Evolutionary conservation across 2,329 filamentous ascomycete species (phyloP), one percentile per base, ranked within the genome.

Genomic region (Paraphaeosphaeria minitans): DNA sequence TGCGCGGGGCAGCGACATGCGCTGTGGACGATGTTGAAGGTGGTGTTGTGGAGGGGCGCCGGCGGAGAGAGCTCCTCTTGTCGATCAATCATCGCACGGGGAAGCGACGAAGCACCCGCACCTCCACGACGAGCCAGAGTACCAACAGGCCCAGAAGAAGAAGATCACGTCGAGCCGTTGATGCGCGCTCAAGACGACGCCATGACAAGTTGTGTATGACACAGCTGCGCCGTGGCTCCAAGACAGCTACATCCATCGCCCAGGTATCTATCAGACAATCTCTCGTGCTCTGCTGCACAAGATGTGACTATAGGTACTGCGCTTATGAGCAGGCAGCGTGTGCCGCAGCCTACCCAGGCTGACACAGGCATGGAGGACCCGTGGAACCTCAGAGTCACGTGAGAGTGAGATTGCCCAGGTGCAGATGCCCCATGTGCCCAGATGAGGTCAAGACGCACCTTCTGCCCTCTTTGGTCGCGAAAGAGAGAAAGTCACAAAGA

Each of bases 51-150:
- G 49, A 43, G 39, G 35, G 16, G 29, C 29, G 29, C 29, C 13
- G 37, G 33, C 33, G 41, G 52, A 5, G 29, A 31, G 29, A 31
- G 29, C 29, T 31, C 7, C 29, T 31, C 29, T 31, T 57, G 65
- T 63, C 58, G 63, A 67, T 67, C 61, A 63, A 31, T 31, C 29
- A 31, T 31, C 41, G 58, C 58, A 37, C 55, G 49, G 53, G 53
- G 58, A 57, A 59, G 60, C 59, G 61, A 57, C 49, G 52, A 46
- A 53, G 42, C 37, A 42, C 31, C 21, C 33, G 21, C 22, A 29
- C 43, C 13, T 13, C 43, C 43, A 29, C 27, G 13, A 29, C 14
- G 12, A n/a, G 27, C 9, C 35, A 22, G 41, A 31, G 27, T 41
- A 46, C 45, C n/a, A 52, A 24, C 52, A 43, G 13, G 29, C 16